Evolutionary conservation across 1,139 yeast species (phyloP), one percentile per base, ranked within the genome.

Genomic region (Hansenula sp.): DNA sequence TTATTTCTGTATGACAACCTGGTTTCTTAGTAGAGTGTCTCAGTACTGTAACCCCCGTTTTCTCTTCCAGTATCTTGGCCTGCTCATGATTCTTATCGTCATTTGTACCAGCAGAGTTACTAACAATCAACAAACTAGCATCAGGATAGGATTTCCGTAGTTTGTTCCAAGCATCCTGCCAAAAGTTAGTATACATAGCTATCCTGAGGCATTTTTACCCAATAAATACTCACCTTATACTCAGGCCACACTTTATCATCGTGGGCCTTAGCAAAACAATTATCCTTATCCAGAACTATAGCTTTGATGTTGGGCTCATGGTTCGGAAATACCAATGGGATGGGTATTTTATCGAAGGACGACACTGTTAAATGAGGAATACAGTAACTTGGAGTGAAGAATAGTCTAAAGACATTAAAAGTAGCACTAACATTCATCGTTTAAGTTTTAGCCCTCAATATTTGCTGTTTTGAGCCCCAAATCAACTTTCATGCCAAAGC

Each of bases 61-160:
- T 72, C 5, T 62, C 45, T 60, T 89, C 96, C 25, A 91, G 64
- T n/a, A 66, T 59, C 25, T 58, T 45, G 0, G 97, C 97, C 57
- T 85, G 85, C n/a, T 51, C 49, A 51, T 79, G 76, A 39, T 70
- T 73, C 1, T 54, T 57, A 57, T 91, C 97, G 53, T 83, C 95
- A 46, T 76, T 72, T 1, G 97, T 87, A 0, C 99, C 99, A 0
- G 98, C 96, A 0, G 96, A 87, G 59, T 93, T 93, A 56, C 96
- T 86, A 4, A 93, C 97, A 33, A 93, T 85, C 30, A 90, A 68
- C 19, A 91, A 61, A 25, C 73, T 71, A n/a, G 79, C 81, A 33
- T 73, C 79, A 0, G 95, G 91, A 55, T 84, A 89, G 3, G 65
- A 57, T 7, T 61, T 55, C 41, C 74, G 71, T 43, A 91, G 69